phyloP scores from a whole-genome alignment of 768 basidiomycete species.

The Fomitopsis serialis region DNA sequence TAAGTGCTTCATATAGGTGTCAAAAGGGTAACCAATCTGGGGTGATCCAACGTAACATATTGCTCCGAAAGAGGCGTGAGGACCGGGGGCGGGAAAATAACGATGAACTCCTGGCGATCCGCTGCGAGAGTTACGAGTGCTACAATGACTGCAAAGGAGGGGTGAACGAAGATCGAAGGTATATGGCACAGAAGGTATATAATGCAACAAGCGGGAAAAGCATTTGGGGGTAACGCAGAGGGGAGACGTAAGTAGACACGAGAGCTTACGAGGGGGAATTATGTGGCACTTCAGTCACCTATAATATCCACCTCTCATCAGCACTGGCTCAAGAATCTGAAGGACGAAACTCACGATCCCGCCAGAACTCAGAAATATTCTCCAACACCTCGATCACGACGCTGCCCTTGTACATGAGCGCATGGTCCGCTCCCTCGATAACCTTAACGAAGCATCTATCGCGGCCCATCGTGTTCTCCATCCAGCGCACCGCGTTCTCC shows the following conservation, averaged over 20 bases:
- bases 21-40: neutral
- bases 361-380: slow-evolving; percentile 46
- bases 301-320: neutral
- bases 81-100: neutral
- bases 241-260: neutral
- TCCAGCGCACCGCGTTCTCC: slow-evolving; percentile 87
- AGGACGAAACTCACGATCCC: slow-evolving; percentile 13
- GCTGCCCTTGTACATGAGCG: slow-evolving; percentile 85
- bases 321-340: neutral
- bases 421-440: slow-evolving; percentile 86
- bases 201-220: slow-evolving; percentile 25
- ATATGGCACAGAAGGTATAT: slow-evolving; percentile 22
- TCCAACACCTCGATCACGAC: slow-evolving; percentile 86
- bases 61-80: neutral
- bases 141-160: slow-evolving; percentile 1
- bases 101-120: slow-evolving; percentile 6
- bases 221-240: no score
- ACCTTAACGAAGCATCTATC: slow-evolving; percentile 75
- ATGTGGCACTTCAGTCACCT: slow-evolving; percentile 6
- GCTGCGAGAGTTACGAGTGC: slow-evolving; percentile 1
- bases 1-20: neutral
- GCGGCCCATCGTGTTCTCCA: slow-evolving; percentile 79
- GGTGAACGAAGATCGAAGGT: slow-evolving; percentile 11
- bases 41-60: neutral
- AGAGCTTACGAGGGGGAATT: neutral